phyloP scores from a whole-genome alignment of 129 eudicot genomes.

The Centella asiatica region DNA sequence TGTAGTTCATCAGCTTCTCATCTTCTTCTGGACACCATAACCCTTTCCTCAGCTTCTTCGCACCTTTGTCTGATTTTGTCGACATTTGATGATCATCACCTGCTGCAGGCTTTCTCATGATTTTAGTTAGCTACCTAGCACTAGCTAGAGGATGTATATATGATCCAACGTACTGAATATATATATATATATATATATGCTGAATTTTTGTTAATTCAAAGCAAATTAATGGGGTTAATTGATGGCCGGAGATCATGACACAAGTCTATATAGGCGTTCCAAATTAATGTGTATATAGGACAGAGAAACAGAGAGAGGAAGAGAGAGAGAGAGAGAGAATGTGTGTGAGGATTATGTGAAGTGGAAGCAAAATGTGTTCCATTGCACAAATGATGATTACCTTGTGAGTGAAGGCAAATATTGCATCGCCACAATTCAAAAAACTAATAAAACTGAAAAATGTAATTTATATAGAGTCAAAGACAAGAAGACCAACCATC shows the following conservation, averaged over 20 bases:
- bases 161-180: too few species aligned
- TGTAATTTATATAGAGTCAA: conserved; percentile 64
- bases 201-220: too few species aligned
- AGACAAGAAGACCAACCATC: conserved; percentile 59
- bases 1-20: conserved; percentile 76
- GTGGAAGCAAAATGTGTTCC: conserved; percentile 75
- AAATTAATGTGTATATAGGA: background rate
- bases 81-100: conserved; percentile 30
- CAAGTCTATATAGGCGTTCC: conserved; percentile 23
- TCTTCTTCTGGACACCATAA: conserved; percentile 94
- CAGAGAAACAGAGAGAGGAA: conserved; percentile 13
- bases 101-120: conserved; percentile 88
- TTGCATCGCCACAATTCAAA: conserved; percentile 43
- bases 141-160: too few species aligned
- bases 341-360: conserved; percentile 43
- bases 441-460: too few species aligned
- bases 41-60: conserved; percentile 61
- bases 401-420: conserved; percentile 95
- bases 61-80: conserved; percentile 19
- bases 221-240: conserved; percentile 8
- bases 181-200: too few species aligned
- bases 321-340: conserved; percentile 21
- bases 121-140: too few species aligned
- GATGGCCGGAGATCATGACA: conserved; percentile 23
- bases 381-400: conserved; percentile 66